These are phyloP conservation scores for Botryotinia narcissicola DNA, from an alignment of 2,329 filamentous ascomycete genomes.

Conservation along the genomic window DNA sequence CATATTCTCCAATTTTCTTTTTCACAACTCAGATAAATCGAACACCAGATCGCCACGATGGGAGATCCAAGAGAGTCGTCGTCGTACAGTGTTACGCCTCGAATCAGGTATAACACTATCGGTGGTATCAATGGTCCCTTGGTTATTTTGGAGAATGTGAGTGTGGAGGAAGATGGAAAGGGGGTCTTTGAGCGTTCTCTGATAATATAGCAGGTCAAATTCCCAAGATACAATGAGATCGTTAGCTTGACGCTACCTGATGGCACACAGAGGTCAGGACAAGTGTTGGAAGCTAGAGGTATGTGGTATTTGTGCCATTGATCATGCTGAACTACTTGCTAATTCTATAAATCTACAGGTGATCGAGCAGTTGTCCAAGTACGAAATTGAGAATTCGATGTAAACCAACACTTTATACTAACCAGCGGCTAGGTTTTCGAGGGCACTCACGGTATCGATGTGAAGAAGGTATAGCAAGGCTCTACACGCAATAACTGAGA, in stretches of 20 bases:
- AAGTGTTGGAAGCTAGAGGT: constrained; percentile 98
- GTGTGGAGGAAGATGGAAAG: constrained; percentile 37
- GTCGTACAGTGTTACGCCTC: constrained; percentile 55
- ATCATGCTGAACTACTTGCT: constrained; percentile 23
- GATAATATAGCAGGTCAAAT: constrained; percentile 75
- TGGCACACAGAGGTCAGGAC: constrained; percentile 88
- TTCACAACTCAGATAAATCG: background rate
- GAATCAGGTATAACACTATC: constrained; percentile 96
- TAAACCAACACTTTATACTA: constrained; percentile 26
- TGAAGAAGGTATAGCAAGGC: constrained; percentile 73
- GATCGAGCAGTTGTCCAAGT: constrained; percentile 95
- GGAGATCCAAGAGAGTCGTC: constrained; percentile 41
- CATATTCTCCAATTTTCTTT: background rate
- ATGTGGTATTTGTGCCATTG: constrained; percentile 28
- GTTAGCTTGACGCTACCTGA: constrained; percentile 93
- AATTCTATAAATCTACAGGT: constrained; percentile 51
- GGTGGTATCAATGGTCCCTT: constrained; percentile 96
- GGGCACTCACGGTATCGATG: constrained; percentile 94
- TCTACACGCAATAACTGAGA: background rate
- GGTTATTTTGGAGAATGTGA: constrained; percentile 94
- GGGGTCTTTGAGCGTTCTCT: constrained; percentile 22
- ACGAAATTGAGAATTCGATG: constrained; percentile 36
- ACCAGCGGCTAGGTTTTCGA: constrained; percentile 76
- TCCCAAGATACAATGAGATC: constrained; percentile 95
- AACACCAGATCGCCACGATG: constrained; percentile 31